Conservation (phyloP, 2,329 filamentous ascomycete genomes). For the Colletotrichum tofieldiae region DNA sequence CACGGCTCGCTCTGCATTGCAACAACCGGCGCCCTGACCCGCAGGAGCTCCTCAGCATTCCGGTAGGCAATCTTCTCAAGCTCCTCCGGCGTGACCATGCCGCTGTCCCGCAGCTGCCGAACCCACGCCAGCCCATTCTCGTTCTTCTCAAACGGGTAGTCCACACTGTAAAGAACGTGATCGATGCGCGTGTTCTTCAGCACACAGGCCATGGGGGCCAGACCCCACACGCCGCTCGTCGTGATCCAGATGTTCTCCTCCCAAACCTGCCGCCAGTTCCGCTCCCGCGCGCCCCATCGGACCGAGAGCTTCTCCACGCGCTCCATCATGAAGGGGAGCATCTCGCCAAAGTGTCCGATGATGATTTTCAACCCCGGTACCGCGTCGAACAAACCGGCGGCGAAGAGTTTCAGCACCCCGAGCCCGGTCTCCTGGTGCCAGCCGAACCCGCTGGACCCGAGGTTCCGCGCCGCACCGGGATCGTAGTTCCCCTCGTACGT, state of each 20-base stretch:
- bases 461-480: constrained; percentile 47
- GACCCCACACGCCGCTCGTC: constrained; percentile 67
- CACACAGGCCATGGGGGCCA: constrained; percentile 63
- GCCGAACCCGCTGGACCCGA: constrained; percentile 62
- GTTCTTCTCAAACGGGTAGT: constrained; percentile 70
- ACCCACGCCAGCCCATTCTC: constrained; percentile 65
- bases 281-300: constrained; percentile 51
- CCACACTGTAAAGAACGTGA: constrained; percentile 69
- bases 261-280: constrained; percentile 65
- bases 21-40: constrained; percentile 46
- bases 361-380: constrained; percentile 24
- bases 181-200: constrained; percentile 63
- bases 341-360: constrained; percentile 42
- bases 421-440: constrained; percentile 68
- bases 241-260: constrained; percentile 72
- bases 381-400: constrained; percentile 27
- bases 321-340: constrained; percentile 70
- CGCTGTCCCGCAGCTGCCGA: constrained; percentile 63
- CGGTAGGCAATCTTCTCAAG: constrained; percentile 64
- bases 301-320: constrained; percentile 54
- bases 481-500: constrained; percentile 50
- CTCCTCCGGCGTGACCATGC: constrained; percentile 64
- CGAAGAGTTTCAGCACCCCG: constrained; percentile 28
- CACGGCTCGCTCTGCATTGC: neutral
- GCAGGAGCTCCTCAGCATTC: constrained; percentile 66